Percentiles rank a stretch among this genome's conserved stretches.
Evolutionary conservation across 2,329 filamentous ascomycete species (phyloP).

Genomic region (Pseudogymnoascus pannorum): DNA sequence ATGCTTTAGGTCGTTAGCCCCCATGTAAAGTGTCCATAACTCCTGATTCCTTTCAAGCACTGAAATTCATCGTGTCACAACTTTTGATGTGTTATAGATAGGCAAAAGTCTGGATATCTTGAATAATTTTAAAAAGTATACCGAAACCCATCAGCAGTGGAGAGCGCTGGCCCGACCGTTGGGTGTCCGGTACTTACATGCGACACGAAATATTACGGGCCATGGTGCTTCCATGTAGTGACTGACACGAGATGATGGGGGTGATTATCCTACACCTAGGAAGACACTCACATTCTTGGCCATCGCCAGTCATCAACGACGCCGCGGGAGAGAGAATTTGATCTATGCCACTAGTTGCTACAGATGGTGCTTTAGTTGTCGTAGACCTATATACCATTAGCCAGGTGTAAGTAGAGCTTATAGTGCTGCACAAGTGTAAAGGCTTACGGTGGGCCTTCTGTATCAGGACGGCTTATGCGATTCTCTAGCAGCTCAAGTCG

Average conservation of each 20-base stretch:
- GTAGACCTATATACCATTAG: background rate
- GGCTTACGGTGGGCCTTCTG: background rate
- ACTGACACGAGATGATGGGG: background rate
- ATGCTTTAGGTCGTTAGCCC: background rate
- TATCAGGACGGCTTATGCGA: background rate
- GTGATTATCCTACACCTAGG: background rate
- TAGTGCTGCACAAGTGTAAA: background rate
- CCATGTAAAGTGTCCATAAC: background rate
- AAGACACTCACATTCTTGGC: slow-evolving; percentile 1
- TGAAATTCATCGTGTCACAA: background rate
- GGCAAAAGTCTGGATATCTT: background rate
- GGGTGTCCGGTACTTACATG: background rate
- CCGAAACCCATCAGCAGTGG: background rate
- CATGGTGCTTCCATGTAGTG: background rate
- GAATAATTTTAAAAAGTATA: background rate
- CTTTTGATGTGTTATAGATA: background rate
- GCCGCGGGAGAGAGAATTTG: background rate
- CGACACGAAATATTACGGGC: background rate
- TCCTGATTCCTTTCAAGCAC: background rate
- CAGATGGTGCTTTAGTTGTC: background rate
- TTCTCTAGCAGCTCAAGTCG: background rate
- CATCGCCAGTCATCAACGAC: slow-evolving; percentile 2
- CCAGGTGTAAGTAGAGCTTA: background rate
- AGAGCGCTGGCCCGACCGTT: background rate
- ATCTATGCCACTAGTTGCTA: background rate